Base-by-base conservation (phyloP, 2,329 filamentous ascomycete genomes). In the Hypoxylon sp. region DNA sequence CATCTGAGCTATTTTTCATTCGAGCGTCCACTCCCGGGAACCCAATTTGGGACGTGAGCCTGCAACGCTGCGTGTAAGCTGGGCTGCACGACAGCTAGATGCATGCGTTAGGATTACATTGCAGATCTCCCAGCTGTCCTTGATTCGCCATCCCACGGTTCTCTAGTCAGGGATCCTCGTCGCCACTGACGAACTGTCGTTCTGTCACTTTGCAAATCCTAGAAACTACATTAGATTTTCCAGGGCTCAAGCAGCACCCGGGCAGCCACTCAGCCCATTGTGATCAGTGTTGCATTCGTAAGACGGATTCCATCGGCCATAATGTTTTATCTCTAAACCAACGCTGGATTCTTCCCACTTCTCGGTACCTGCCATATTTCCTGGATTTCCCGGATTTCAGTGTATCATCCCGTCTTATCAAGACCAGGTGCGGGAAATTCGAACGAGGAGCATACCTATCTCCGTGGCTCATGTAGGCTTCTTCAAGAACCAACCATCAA, bases 1-100 rank as follows among this genome's bases (percentile, higher is more conserved):
- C 58, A 50, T 50, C 33, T 68, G 62, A 68, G 65, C 51, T 62
- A 66, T 26, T 68, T 68, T 61, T 68, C 51, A 66, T 68, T 66
- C 55, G 66, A 68, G 63, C 55, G 40, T 8, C 46, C 55, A 55
- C 30, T 40, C 28, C 52, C 51, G 18, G 9, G 45, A n/a, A 18
- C 24, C 54, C 46, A 51, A 51, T 58, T 40, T 62, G 32, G 40
- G 53, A 62, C 45, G 44, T 52, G 48, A 40, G 50, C 61, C 46
- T 59, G 61, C 56, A 53, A 54, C 54, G 2, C 54, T 62, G 49
- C 58, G 18, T 62, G 50, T 63, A 38, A 51, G 46, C 49, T 54
- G 45, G 59, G 48, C 55, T 66, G 66, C 66, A 68, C 63, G 49
- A 68, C 66, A 66, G 66, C 24, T 38, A 48, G 28, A 33, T 67